Conservation (phyloP, 2,329 filamentous ascomycete genomes). For the Trichoderma sp. region DNA sequence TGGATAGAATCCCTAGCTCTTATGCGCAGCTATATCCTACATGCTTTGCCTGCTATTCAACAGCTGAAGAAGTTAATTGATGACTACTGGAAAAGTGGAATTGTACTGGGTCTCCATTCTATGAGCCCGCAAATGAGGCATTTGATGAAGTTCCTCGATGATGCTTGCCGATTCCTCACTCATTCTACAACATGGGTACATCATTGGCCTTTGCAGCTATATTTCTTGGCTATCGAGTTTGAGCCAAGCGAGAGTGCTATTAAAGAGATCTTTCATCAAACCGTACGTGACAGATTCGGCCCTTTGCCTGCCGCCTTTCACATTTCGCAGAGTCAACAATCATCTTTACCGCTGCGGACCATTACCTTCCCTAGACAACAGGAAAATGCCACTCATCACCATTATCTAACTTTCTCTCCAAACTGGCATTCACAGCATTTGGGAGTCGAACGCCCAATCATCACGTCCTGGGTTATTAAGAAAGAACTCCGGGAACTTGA, state of each 20-base stretch:
- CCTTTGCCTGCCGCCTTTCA: background rate
- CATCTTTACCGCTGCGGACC: background rate
- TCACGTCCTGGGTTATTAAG: too few species aligned
- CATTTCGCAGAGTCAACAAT: background rate
- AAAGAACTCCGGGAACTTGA: too few species aligned
- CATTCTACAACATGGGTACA: background rate
- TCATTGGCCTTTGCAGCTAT: constrained; percentile 5
- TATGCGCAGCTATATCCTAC: background rate
- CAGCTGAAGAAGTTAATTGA: background rate
- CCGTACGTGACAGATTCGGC: background rate
- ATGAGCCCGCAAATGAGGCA: too few species aligned
- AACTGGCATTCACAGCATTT: too few species aligned
- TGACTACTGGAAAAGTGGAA: background rate
- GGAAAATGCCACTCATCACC: too few species aligned
- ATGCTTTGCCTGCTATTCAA: background rate
- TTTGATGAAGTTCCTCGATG: background rate
- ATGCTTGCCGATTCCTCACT: background rate
- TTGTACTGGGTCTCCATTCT: too few species aligned
- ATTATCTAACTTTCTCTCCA: background rate
- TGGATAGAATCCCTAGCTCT: background rate
- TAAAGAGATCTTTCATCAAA: background rate
- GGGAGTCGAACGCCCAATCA: too few species aligned
- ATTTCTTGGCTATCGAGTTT: background rate
- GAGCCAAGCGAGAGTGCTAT: background rate
- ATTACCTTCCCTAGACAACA: too few species aligned